Base-by-base conservation (phyloP, 768 basidiomycete genomes). In the Mycena pura region DNA sequence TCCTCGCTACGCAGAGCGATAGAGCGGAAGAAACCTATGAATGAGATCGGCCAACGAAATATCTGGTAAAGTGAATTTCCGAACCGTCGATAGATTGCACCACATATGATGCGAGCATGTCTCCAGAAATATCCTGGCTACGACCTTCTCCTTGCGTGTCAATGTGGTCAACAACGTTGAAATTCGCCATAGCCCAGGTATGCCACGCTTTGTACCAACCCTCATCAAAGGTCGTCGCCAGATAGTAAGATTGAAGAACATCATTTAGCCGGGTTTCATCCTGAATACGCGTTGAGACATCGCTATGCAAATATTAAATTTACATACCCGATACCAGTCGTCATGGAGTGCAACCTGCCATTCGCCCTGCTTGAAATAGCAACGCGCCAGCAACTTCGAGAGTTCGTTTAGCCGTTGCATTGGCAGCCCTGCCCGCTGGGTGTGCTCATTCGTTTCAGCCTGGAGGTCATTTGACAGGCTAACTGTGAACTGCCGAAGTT, bases 191-290 rank as follows among this genome's bases (percentile, higher is more conserved):
- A 5, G 97, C 96, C 95, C 96, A 99, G 0, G 95, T 95, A 70
- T 99, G 97, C 96, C 96, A 99, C 13, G 97, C 97, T 72, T 99
- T 98, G 76, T 98, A 98, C 97, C 97, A 99, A 13, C 83, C 81
- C 3, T 90, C 86, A 72, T 99, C 96, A 64, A 91, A 93, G 66
- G 89, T 88, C 2, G 97, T 99, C 0, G 97, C 93, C 25, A 89
- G 80, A 49, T 84, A 80, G 74, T 97, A 98, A 6, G 93, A 88
- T 62, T 89, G 85, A 2, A 99, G 78, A 54, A 98, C 95, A 44
- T 91, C 90, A 55, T 89, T 86, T n/a, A 91, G 85, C 61, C 92
- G 90, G 63, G 88, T 83, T 5, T 58, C 60, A 17, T 66, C 64
- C 64, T 66, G 22, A n/a, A n/a, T n/a, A n/a, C n/a, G n/a, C n/a